Evolutionary conservation across 2,329 filamentous ascomycete species (phyloP).

Genomic region (Clarireedia paspali): DNA sequence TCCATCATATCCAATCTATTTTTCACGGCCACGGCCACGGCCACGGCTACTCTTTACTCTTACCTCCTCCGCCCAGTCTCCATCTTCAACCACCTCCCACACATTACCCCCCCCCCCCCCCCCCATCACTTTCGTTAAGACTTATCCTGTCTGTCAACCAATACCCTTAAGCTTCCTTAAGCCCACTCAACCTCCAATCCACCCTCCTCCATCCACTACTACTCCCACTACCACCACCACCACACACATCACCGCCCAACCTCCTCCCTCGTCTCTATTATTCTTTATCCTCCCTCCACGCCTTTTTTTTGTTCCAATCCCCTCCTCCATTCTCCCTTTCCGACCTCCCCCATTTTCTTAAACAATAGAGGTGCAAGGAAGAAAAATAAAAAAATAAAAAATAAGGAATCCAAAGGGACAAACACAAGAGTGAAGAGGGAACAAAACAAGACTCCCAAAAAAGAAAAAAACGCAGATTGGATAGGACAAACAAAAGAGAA

Average conservation of each 20-base stretch:
- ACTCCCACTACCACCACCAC: conserved; percentile 10
- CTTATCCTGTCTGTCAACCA: conserved; percentile 1
- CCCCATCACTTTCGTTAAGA: conserved; percentile 6
- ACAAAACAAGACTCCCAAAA: background rate
- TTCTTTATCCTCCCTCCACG: conserved; percentile 2
- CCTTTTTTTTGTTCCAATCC: conserved; percentile 18
- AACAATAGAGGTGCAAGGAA: conserved; percentile 15
- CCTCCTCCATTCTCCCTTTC: conserved; percentile 24
- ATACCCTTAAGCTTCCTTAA: conserved; percentile 9
- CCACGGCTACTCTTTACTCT: conserved; percentile 6
- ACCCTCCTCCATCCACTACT: conserved; percentile 17
- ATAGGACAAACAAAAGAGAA: conserved; percentile 11
- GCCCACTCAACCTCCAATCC: conserved; percentile 16
- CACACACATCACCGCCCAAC: conserved; percentile 21
- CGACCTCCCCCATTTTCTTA: conserved; percentile 20
- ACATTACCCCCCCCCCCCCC: background rate
- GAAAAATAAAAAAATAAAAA: background rate
- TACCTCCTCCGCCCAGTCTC: too few relatives aligned
- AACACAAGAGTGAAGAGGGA: background rate
- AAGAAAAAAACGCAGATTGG: background rate
- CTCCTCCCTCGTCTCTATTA: conserved; percentile 15
- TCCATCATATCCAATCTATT: background rate
- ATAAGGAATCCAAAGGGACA: background rate
- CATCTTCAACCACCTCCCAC: background rate
- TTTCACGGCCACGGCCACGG: background rate